Evolutionary conservation across 768 basidiomycete species (phyloP).

Genomic region (Tricholoma flavovirens): DNA sequence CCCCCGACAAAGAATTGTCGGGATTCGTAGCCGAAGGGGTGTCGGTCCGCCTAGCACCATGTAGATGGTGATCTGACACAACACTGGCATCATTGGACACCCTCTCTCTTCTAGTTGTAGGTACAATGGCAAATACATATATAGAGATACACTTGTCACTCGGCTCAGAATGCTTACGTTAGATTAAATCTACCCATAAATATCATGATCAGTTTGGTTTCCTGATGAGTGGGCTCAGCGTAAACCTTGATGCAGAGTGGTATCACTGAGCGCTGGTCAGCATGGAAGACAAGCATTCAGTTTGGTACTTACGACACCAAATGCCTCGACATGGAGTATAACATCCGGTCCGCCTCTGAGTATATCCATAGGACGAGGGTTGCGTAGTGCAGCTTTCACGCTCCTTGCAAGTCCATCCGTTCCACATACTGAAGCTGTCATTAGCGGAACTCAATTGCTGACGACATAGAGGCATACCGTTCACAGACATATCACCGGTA

Average conservation of each 20-base stretch:
- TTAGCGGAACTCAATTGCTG: slow-evolving; percentile 9
- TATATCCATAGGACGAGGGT: slow-evolving; percentile 30
- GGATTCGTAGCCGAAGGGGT: no score
- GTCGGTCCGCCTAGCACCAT: no score
- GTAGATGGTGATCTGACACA: no score
- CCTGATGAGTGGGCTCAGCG: no score
- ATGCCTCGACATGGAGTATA: slow-evolving; percentile 36
- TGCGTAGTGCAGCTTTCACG: slow-evolving; percentile 35
- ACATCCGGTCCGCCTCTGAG: slow-evolving; percentile 42
- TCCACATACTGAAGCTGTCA: slow-evolving; percentile 40
- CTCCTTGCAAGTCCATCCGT: slow-evolving; percentile 31
- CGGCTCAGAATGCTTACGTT: no score
- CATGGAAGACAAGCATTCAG: not conserved
- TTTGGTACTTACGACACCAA: not conserved
- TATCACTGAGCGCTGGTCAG: not conserved
- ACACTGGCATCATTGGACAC: no score
- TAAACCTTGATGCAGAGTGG: not conserved
- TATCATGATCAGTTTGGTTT: no score
- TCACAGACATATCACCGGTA: slow-evolving; percentile 39
- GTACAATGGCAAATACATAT: no score
- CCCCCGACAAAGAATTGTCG: no score
- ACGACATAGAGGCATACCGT: slow-evolving; percentile 26
- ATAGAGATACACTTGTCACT: no score
- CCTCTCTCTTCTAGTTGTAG: no score
- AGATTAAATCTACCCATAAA: no score